Evolutionary conservation across 768 basidiomycete genomes (phyloP).

Genomic region (Tricholoma sp.): DNA sequence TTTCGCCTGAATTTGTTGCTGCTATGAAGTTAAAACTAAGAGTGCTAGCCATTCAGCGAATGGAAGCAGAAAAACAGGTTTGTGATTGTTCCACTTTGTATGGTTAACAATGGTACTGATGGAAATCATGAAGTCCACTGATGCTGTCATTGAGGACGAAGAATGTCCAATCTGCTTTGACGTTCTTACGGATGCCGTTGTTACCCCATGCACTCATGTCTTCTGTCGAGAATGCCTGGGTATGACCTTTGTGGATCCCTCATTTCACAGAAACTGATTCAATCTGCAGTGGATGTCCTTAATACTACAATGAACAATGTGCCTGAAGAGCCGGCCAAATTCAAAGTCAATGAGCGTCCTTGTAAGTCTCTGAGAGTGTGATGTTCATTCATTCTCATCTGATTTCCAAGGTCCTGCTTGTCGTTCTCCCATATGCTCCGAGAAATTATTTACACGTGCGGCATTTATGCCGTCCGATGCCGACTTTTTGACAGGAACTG

Average conservation of each 20-base stretch:
- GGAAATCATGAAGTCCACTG: slow-evolving; percentile 30
- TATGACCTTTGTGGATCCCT: slow-evolving; percentile 18
- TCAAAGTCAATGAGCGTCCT: slow-evolving; percentile 40
- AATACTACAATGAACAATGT: slow-evolving; percentile 30
- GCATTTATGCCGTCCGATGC: slow-evolving; percentile 60
- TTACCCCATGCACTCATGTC: slow-evolving; percentile 56
- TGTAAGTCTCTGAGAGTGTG: slow-evolving; percentile 31
- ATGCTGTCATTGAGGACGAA: slow-evolving; percentile 45
- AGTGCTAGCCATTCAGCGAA: slow-evolving; percentile 34
- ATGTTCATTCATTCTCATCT: background rate
- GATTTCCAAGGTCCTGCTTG: slow-evolving; percentile 51
- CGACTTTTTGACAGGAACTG: slow-evolving; percentile 25
- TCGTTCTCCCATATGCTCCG: slow-evolving; percentile 40
- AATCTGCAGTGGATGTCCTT: slow-evolving; percentile 37
- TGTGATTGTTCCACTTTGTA: slow-evolving; percentile 5
- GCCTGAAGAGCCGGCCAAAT: slow-evolving; percentile 27
- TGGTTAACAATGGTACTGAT: background rate
- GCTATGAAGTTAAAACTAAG: slow-evolving; percentile 44
- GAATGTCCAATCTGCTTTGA: slow-evolving; percentile 72
- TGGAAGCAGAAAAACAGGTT: slow-evolving; percentile 52
- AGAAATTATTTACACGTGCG: slow-evolving; percentile 45
- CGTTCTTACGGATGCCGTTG: slow-evolving; percentile 41
- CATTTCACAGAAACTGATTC: background rate
- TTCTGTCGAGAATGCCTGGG: slow-evolving; percentile 62
- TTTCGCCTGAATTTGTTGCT: slow-evolving; percentile 43